Evolutionary conservation across 345 rosid genomes (phyloP), one percentile per base, ranked within the genome.

Genomic region (Garcia nutans): DNA sequence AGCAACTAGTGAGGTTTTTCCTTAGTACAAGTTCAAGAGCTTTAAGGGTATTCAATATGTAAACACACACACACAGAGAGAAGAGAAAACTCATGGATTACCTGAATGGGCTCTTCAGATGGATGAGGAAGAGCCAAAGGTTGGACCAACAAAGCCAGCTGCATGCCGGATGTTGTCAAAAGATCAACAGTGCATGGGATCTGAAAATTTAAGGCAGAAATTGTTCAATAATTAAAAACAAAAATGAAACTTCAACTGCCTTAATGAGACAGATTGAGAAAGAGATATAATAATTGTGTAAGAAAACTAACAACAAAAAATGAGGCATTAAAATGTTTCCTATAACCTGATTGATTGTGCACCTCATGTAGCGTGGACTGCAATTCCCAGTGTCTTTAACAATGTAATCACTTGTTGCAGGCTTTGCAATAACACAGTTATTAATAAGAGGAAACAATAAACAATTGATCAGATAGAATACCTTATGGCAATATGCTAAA

Each of bases 291-390:
- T 20, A 65, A 12, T 16, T 37, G n/a, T 65, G 15, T 37, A 64
- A 33, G 6, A 6, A 62, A 23, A 44, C 10, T 19, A 24, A 19
- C 41, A 23, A 10, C 3, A 2, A 16, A 61, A 58, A 47, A 61
- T 57, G 58, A 47, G 45, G 65, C 31, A 74, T 68, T 72, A 49
- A 69, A 82, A 76, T 75, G 68, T 76, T 65, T 59, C 62, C 22
- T 65, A 15, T 68, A 61, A 96, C 99, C 98, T 93, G 99, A 85
- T 88, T 92, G 82, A 96, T 91, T 56, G 99, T 93, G 81, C 97
- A 96, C 86, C 99, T 89, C 95, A 96, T 91, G 88, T 88, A 89
- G 76, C 98, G 99, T 50, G 99, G 99, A 86, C 99, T 96, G 80
- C 97, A 93, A 81, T 93, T 96, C 71, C 98, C 98, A 0, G 92